Percentiles rank a stretch among this genome's conserved stretches.
These are phyloP conservation scores for Zopfochytrium polystomum DNA, from an alignment of 371 early-diverging fungal genomes.

Conservation along the genomic window DNA sequence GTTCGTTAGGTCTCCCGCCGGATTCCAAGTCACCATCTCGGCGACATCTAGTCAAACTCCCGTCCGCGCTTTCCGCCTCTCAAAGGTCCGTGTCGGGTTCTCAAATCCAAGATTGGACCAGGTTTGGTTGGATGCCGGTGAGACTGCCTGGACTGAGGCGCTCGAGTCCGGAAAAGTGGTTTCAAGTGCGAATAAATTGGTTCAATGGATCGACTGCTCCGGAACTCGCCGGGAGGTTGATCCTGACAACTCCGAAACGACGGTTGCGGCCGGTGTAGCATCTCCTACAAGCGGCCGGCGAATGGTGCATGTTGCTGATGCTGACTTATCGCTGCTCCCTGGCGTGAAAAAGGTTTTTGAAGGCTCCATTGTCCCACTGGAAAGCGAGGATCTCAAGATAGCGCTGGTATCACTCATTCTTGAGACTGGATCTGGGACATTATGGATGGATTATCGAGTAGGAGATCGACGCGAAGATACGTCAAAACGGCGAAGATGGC, in stretches of 20 bases:
- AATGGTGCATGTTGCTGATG: conserved; percentile 33
- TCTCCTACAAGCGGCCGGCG: background rate
- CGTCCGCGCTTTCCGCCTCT: conserved; percentile 24
- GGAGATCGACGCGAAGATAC: conserved; percentile 34
- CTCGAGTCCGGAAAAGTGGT: background rate
- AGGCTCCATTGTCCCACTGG: conserved; percentile 56
- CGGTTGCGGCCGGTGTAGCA: too few species aligned
- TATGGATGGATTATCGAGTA: conserved; percentile 50
- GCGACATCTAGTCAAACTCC: conserved; percentile 5
- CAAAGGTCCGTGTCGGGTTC: conserved; percentile 54
- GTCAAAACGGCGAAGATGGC: conserved; percentile 36
- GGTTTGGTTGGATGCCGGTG: conserved; percentile 25
- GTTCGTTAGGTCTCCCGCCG: conserved; percentile 30
- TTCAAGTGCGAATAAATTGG: too few species aligned
- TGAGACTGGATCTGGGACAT: conserved; percentile 39
- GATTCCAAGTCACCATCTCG: conserved; percentile 42
- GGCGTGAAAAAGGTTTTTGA: conserved; percentile 62
- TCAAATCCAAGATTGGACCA: conserved; percentile 51
- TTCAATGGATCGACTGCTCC: conserved; percentile 33
- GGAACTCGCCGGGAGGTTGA: conserved; percentile 20
- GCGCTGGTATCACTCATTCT: conserved; percentile 46
- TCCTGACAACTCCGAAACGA: too few species aligned
- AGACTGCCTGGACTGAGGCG: background rate
- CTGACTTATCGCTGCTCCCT: conserved; percentile 52
- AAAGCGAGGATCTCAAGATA: conserved; percentile 63